Evolutionary conservation across 179 eudicot genomes (phyloP), one percentile per base, ranked within the genome.

Genomic region (Silene coronaria): DNA sequence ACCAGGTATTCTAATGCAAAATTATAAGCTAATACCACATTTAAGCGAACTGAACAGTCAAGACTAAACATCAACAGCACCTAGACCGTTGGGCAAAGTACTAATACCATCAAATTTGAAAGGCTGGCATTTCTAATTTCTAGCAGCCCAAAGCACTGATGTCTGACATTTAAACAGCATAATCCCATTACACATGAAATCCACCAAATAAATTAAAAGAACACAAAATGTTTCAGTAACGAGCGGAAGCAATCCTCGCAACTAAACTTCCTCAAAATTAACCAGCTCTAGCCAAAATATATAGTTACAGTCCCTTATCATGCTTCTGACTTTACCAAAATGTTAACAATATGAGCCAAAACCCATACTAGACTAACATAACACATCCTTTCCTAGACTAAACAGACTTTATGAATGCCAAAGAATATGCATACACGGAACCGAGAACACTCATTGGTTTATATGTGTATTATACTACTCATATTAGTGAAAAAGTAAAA

Each of bases 201-300:
- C 45, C 23, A 34, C 24, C 9, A 32, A 32, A 3, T n/a, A 66
- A 13, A 32, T 12, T 22, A 32, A 34, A 32, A 66, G 8, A 46
- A 66, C 48, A 66, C 30, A 8, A 61, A 61, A 30, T 3, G n/a
- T 67, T 14, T 42, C 55, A 8, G 11, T 1, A 38, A 22, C 12
- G 30, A 21, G 28, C 55, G 45, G 17, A 13, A 68, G 72, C n/a
- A 70, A 70, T 58, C 12, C 12, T 70, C 28, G 27, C 73, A 70
- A 1, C 19, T 24, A 48, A 70, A 38, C 61, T 27, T 4, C 13
- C 38, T 13, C 19, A 5, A 70, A 70, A 3, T 53, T 70, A 24
- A 64, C 48, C 66, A 46, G 19, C 24, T 21, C 62, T 36, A 66
- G 22, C 72, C 42, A 23, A 72, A 34, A 60, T 46, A 70, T 45